Conservation (phyloP, 1,284 basidiomycete species). For the Limonomyces culmigenus region DNA sequence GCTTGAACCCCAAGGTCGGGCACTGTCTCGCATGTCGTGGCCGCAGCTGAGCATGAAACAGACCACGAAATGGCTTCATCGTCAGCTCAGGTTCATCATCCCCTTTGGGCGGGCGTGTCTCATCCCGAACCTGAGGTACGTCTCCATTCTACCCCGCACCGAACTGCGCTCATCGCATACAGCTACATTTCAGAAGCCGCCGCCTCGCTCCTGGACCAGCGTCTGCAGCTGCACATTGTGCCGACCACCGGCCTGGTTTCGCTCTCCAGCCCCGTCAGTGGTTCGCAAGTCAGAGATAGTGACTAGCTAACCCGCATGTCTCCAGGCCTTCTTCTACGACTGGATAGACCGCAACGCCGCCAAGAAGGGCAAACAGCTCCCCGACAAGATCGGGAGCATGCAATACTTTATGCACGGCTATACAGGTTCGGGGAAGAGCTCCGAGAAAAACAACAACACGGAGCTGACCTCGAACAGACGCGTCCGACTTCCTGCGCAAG, state of each 20-base stretch:
- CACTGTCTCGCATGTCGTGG: neutral
- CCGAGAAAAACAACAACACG: conserved; percentile 1
- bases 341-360: conserved; percentile 68
- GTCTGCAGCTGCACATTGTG: conserved; percentile 66
- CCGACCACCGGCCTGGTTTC: conserved; percentile 76
- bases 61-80: conserved; percentile 85
- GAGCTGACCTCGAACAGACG: too few species aligned
- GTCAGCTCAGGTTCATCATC: conserved; percentile 71
- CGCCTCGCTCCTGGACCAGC: conserved; percentile 69
- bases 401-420: conserved; percentile 80
- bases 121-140: conserved; percentile 69
- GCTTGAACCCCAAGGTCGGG: conserved; percentile 63
- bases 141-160: neutral
- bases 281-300: too few species aligned
- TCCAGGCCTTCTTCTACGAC: conserved; percentile 75
- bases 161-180: neutral
- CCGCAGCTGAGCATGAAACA: conserved; percentile 15
- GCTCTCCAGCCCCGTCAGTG: conserved; percentile 56
- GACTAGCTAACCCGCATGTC: conserved; percentile 3
- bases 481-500: conserved; percentile 71
- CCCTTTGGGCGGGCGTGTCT: conserved; percentile 76
- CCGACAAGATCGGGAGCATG: conserved; percentile 81
- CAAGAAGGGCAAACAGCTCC: conserved; percentile 66
- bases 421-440: conserved; percentile 38
- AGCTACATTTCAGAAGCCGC: conserved; percentile 68